These are phyloP conservation scores for Podila epigama DNA, from an alignment of 192 early-diverging fungal species.

Conservation along the genomic window DNA sequence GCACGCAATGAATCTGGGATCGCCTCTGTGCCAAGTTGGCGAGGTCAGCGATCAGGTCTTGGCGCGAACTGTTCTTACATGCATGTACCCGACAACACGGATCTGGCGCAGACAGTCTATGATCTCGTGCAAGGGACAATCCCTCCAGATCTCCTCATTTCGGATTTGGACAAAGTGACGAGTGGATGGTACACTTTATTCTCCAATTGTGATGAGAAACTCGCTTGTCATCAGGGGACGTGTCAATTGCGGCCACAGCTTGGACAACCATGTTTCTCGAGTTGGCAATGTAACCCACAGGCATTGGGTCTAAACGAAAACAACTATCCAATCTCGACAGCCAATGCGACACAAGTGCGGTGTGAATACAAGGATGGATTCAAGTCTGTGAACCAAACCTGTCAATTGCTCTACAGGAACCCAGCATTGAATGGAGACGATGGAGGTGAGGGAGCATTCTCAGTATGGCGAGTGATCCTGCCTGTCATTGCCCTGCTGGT, in stretches of 20 bases:
- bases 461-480: constrained; percentile 28
- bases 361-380: constrained; percentile 31
- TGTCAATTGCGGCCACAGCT: constrained; percentile 18
- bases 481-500: constrained; percentile 19
- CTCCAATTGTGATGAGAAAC: constrained; percentile 27
- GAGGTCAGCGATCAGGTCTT: constrained; percentile 9
- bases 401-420: constrained; percentile 21
- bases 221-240: constrained; percentile 14
- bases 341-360: constrained; percentile 29
- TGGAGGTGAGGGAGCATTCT: constrained; percentile 6
- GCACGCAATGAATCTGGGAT: constrained; percentile 25
- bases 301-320: constrained; percentile 38
- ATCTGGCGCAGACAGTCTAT: constrained; percentile 29
- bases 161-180: constrained; percentile 20
- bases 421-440: neutral
- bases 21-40: constrained; percentile 34
- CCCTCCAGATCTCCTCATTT: constrained; percentile 23
- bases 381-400: constrained; percentile 24
- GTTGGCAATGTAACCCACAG: constrained; percentile 37
- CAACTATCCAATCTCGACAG: constrained; percentile 24
- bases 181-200: constrained; percentile 31
- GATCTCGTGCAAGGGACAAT: constrained; percentile 28
- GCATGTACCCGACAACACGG: constrained; percentile 25
- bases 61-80: constrained; percentile 24
- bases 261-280: constrained; percentile 26